phyloP scores from a whole-genome alignment of 2,329 filamentous ascomycete genomes.

The Fusarium solani-melongenae region DNA sequence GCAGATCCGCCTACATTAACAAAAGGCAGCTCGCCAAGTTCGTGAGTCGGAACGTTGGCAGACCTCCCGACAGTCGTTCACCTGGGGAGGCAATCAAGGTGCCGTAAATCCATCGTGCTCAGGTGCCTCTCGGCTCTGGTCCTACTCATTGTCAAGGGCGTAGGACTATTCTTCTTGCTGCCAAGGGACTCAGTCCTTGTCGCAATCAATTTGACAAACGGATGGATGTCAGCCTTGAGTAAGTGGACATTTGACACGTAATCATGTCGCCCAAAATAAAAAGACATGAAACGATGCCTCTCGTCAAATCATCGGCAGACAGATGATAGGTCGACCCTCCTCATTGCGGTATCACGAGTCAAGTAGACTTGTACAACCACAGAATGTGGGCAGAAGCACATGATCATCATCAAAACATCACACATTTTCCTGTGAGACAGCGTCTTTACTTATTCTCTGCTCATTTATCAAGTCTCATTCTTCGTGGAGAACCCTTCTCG shows the following conservation, averaged over 20 bases:
- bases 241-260: not conserved
- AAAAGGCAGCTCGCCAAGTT: not conserved
- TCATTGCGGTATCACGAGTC: not conserved
- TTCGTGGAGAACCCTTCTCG: not conserved
- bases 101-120: no score
- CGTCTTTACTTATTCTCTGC: not conserved
- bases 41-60: not conserved
- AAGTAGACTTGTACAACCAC: not conserved
- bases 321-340: not conserved
- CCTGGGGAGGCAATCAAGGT: no score
- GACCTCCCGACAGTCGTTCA: not conserved
- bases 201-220: not conserved
- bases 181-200: not conserved
- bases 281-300: not conserved
- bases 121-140: no score
- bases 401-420: not conserved
- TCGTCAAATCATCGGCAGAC: not conserved
- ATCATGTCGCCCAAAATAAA: not conserved
- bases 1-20: not conserved
- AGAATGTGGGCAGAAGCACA: not conserved
- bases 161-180: not conserved
- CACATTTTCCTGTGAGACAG: not conserved
- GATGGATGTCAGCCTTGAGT: not conserved
- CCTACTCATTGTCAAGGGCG: not conserved
- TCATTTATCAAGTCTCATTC: not conserved